These are phyloP conservation scores for Forsythia viridissima DNA, from an alignment of 257 asterid species.

Conservation along the genomic window DNA sequence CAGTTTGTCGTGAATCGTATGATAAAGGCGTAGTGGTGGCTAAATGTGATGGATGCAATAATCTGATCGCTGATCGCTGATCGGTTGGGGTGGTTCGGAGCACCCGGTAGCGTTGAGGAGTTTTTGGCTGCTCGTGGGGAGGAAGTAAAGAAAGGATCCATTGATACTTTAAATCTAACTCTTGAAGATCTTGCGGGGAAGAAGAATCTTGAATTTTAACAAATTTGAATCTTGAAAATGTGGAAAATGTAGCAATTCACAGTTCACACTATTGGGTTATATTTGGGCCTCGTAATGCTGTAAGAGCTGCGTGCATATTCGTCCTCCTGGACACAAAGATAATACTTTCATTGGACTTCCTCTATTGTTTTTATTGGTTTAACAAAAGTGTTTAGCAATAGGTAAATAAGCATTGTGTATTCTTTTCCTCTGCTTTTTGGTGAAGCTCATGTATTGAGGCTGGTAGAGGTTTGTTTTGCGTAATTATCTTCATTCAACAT, in stretches of 20 bases:
- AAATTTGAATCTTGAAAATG: not conserved
- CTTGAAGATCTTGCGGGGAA: conserved; percentile 81
- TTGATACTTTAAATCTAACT: conserved; percentile 60
- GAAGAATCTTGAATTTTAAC: conserved; percentile 26
- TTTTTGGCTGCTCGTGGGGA: conserved; percentile 84
- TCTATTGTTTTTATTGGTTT: not conserved
- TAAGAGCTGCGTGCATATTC: not conserved
- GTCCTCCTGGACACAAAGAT: not conserved
- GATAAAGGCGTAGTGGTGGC: conserved; percentile 86
- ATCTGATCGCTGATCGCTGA: conserved; percentile 88
- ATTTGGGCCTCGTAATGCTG: not conserved
- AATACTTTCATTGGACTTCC: not conserved
- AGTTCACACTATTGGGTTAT: not conserved
- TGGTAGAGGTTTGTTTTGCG: too few relatives aligned
- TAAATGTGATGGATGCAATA: conserved; percentile 77
- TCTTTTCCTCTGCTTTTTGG: not conserved
- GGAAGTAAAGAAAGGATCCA: conserved; percentile 73
- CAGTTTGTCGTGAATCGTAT: conserved; percentile 71
- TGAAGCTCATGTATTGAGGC: too few relatives aligned
- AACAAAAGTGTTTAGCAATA: not conserved
- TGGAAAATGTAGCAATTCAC: not conserved
- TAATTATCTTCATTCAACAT: too few relatives aligned
- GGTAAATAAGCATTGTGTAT: not conserved
- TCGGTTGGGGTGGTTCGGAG: conserved; percentile 93
- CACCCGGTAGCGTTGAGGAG: conserved; percentile 78